Base-by-base conservation (phyloP, 2,329 filamentous ascomycete species). In the Daldinia eschscholtzii region DNA sequence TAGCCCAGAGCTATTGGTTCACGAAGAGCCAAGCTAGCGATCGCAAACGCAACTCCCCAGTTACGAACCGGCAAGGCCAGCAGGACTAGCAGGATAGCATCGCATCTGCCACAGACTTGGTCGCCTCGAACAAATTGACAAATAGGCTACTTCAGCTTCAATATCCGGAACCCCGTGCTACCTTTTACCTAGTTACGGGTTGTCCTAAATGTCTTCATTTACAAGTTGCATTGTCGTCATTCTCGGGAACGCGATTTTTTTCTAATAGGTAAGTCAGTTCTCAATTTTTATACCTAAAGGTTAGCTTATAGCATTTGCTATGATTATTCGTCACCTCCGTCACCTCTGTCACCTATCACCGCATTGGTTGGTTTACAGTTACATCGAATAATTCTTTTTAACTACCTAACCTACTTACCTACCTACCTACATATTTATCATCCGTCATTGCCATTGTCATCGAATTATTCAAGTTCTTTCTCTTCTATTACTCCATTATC, bases 1-100 rank as follows among this genome's bases (percentile, higher is more conserved):
- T 60, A 50, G 64, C 20, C 67, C 37, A 7, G 50, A 64, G 58
- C 44, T 46, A 72, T 72, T 72, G 70, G 70, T 64, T 72, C 61
- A 55, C 59, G 67, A 60, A 57, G 55, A 56, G 70, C 67, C 67
- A 72, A 68, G 70, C 62, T 57, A 52, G 64, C 53, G 57, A 58
- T 68, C 61, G 62, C 53, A 61, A 64, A 62, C 57, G 55, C 57
- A 58, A 57, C 46, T 50, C 46, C 26, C 15, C 15, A 50, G 46
- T 12, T 30, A 50, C 46, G 46, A 18, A 18, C 46, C 18, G 26
- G 18, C 18, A 46, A 13, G 18, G 20, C 53, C 26, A 57, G 55
- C 37, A 42, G 10, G 26, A 18, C 46, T 26, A 33, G 46, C 46
- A 52, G 61, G 48, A 63, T 50, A 62, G 64, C 64, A 64, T 67